These are phyloP conservation scores for Parachaetomium inaequale DNA, from an alignment of 495 filamentous ascomycete species.

Conservation along the genomic window DNA sequence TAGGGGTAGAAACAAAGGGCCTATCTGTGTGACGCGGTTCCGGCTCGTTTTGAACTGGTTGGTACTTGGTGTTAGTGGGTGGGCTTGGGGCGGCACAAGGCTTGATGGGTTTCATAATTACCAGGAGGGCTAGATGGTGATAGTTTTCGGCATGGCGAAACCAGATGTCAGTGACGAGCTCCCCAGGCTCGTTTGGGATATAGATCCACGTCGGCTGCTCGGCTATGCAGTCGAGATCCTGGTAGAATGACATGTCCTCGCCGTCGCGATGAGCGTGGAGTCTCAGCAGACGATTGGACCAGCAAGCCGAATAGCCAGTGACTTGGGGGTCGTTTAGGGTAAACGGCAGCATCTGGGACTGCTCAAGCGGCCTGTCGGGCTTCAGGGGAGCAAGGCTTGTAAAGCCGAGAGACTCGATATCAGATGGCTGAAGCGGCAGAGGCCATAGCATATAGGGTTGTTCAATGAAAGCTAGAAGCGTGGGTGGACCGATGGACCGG, in stretches of 20 bases:
- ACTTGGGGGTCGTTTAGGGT: neutral
- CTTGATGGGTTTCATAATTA: neutral
- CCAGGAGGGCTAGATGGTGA: neutral
- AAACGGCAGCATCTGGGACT: neutral
- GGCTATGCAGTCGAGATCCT: neutral
- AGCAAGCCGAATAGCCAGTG: conserved; percentile 6
- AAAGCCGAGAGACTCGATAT: neutral
- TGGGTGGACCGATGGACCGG: neutral
- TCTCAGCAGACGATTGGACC: neutral
- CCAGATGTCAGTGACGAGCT: conserved; percentile 2
- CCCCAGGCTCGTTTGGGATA: conserved; percentile 1
- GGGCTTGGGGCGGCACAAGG: no score
- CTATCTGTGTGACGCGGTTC: no score
- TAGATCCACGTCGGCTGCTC: neutral
- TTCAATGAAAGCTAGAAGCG: neutral
- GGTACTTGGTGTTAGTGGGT: neutral
- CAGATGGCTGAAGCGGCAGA: neutral
- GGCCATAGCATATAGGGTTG: neutral
- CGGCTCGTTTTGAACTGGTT: neutral
- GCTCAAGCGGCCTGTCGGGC: neutral
- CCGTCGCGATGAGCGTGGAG: neutral
- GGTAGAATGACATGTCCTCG: conserved; percentile 4
- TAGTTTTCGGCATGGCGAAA: neutral
- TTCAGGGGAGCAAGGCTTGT: neutral
- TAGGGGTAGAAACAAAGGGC: no score